phyloP scores from a whole-genome alignment of 2,329 filamentous ascomycete genomes.

The Didymosphaeria variabile region DNA sequence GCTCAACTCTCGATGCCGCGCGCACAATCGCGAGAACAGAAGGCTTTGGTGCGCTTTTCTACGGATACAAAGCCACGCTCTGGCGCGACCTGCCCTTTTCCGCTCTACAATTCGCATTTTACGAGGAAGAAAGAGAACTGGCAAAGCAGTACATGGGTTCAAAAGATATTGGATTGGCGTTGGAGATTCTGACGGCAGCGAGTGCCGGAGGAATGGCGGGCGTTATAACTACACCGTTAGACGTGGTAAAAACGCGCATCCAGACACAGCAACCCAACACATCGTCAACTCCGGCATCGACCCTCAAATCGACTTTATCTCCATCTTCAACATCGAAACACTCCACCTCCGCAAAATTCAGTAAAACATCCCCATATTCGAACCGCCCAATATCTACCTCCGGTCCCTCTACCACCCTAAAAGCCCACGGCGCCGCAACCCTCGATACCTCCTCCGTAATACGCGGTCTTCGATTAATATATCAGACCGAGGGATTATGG shows the following conservation, averaged over 20 bases:
- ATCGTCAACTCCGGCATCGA: conserved; percentile 22
- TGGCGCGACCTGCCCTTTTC: conserved; percentile 96
- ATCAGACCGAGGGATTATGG: conserved; percentile 83
- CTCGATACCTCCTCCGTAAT: conserved; percentile 91
- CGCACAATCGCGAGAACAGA: conserved; percentile 85
- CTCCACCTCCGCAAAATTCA: conserved; percentile 32
- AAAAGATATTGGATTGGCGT: conserved; percentile 81
- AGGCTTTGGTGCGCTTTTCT: conserved; percentile 85
- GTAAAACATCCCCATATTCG: conserved; percentile 35
- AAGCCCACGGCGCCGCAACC: conserved; percentile 78
- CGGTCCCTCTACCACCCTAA: conserved; percentile 83
- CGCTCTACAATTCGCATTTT: conserved; percentile 96
- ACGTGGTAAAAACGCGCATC: conserved; percentile 95
- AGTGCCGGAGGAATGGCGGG: conserved; percentile 92
- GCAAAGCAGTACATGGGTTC: conserved; percentile 81
- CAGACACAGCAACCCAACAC: conserved; percentile 83
- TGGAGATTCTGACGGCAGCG: conserved; percentile 90
- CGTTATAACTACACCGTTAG: conserved; percentile 92
- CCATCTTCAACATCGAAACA: conserved; percentile 43
- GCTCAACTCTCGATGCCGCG: conserved; percentile 81
- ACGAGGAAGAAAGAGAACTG: conserved; percentile 89
- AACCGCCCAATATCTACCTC: conserved; percentile 86
- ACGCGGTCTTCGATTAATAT: conserved; percentile 85
- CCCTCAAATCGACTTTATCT: conserved; percentile 28
- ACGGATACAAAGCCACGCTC: conserved; percentile 96